phyloP scores from a whole-genome alignment of 2,329 filamentous ascomycete species.

The Clarireedia homoeocarpa region DNA sequence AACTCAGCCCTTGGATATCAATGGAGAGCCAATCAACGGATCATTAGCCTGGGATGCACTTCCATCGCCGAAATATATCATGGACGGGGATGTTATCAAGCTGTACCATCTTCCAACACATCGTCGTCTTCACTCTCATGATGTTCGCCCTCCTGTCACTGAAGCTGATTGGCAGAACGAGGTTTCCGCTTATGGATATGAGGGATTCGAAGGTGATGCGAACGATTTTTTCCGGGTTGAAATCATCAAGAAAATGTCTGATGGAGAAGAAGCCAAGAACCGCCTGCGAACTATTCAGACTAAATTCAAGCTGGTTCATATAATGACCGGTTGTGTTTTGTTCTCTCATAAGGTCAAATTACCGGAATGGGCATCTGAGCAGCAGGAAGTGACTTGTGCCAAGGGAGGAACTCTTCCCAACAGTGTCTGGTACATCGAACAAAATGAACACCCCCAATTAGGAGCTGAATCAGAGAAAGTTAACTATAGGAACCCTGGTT shows the following conservation, averaged over 20 bases:
- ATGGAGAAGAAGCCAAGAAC: slow-evolving; percentile 69
- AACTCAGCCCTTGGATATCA: slow-evolving; percentile 74
- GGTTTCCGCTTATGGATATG: slow-evolving; percentile 93
- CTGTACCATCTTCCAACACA: slow-evolving; percentile 79
- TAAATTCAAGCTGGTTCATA: slow-evolving; percentile 89
- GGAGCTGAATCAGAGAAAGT: slow-evolving; percentile 76
- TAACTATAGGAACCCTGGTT: slow-evolving; percentile 90
- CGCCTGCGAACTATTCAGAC: slow-evolving; percentile 89
- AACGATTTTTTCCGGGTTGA: slow-evolving; percentile 95
- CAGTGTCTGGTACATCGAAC: slow-evolving; percentile 94
- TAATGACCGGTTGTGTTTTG: slow-evolving; percentile 93
- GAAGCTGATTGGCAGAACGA: slow-evolving; percentile 94
- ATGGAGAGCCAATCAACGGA: slow-evolving; percentile 72
- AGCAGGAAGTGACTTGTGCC: slow-evolving; percentile 98
- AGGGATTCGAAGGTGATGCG: slow-evolving; percentile 92
- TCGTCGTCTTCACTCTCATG: slow-evolving; percentile 90
- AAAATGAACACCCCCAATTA: slow-evolving; percentile 76
- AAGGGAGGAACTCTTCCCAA: slow-evolving; percentile 87
- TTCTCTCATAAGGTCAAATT: slow-evolving; percentile 99
- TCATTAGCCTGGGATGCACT: slow-evolving; percentile 76
- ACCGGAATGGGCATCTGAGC: slow-evolving; percentile 94
- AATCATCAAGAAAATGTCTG: slow-evolving; percentile 85
- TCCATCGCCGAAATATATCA: slow-evolving; percentile 57
- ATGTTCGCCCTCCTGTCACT: slow-evolving; percentile 77
- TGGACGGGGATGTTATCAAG: slow-evolving; percentile 72